These are phyloP conservation scores for Xylona heveae DNA, from an alignment of 495 filamentous ascomycete species.

Conservation along the genomic window DNA sequence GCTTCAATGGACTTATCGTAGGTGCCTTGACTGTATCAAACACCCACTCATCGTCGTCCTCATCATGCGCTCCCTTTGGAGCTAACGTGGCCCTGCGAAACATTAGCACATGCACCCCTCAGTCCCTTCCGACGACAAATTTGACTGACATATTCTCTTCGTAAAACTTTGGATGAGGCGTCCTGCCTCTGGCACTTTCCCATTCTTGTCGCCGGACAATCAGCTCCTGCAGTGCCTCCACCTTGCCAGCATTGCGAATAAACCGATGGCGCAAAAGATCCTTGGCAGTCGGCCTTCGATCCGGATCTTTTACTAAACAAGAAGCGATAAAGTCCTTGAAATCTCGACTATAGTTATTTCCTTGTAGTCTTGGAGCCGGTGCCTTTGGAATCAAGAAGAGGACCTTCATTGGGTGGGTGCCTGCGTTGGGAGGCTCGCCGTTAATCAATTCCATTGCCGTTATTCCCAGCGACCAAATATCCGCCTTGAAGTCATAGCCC, in stretches of 20 bases:
- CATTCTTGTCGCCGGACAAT: conserved; percentile 66
- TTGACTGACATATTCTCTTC: conserved; percentile 56
- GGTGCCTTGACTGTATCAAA: conserved; percentile 81
- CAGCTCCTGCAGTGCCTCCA: conserved; percentile 67
- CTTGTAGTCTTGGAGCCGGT: conserved; percentile 66
- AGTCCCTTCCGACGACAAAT: conserved; percentile 5
- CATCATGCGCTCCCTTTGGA: too few relatives aligned
- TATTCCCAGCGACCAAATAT: conserved; percentile 95
- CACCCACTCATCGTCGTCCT: conserved; percentile 80
- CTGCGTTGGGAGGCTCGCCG: conserved; percentile 81
- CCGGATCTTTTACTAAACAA: conserved; percentile 79
- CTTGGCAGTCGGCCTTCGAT: conserved; percentile 62
- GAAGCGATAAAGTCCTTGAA: conserved; percentile 86
- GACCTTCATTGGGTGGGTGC: conserved; percentile 93
- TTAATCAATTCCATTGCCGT: conserved; percentile 86
- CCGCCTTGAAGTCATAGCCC: conserved; percentile 92
- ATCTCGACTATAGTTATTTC: conserved; percentile 60
- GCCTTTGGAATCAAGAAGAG: conserved; percentile 94
- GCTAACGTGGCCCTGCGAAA: conserved; percentile 35
- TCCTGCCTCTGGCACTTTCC: conserved; percentile 39
- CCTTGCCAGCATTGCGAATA: conserved; percentile 63
- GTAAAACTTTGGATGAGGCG: conserved; percentile 52
- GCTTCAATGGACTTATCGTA: conserved; percentile 11
- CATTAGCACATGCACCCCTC: not conserved
- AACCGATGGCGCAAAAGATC: conserved; percentile 85